Percentiles rank a stretch among this genome's conserved stretches.
These are phyloP conservation scores for Candida tunisiensis DNA, from an alignment of 1,139 yeast species.

Conservation along the genomic window DNA sequence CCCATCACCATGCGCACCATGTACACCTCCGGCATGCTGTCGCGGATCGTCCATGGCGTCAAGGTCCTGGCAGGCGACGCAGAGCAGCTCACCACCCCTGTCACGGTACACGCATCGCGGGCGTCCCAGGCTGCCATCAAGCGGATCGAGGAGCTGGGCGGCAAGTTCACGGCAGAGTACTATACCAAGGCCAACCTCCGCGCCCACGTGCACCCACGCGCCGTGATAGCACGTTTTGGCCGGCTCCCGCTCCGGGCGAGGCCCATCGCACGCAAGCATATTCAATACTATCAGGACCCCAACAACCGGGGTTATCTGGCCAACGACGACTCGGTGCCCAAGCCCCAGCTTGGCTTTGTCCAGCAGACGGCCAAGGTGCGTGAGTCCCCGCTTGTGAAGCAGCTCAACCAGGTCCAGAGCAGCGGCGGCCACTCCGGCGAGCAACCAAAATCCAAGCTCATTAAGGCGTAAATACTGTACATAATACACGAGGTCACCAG, in stretches of 20 bases:
- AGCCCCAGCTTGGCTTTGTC: too few relatives aligned
- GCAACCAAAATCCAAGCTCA: too few relatives aligned
- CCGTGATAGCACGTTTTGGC: slow-evolving; percentile 51
- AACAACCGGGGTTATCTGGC: slow-evolving; percentile 62
- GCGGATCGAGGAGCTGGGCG: slow-evolving; percentile 56
- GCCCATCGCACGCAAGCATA: slow-evolving; percentile 71
- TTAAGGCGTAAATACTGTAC: too few relatives aligned
- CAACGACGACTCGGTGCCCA: too few relatives aligned
- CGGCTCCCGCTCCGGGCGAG: slow-evolving; percentile 73
- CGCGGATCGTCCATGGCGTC: slow-evolving; percentile 71
- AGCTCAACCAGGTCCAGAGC: too few relatives aligned
- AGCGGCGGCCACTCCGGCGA: too few relatives aligned
- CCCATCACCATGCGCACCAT: slow-evolving; percentile 58
- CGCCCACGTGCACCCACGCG: slow-evolving; percentile 64
- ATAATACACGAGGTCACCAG: slow-evolving; percentile 9
- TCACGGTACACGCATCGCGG: slow-evolving; percentile 64
- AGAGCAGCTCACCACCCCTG: slow-evolving; percentile 30
- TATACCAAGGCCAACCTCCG: slow-evolving; percentile 47
- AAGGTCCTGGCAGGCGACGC: slow-evolving; percentile 61
- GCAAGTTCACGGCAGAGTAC: slow-evolving; percentile 57
- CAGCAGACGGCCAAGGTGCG: too few relatives aligned
- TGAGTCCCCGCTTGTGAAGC: too few relatives aligned
- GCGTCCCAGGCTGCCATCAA: slow-evolving; percentile 65
- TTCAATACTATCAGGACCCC: slow-evolving; percentile 57
- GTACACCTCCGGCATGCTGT: slow-evolving; percentile 51